phyloP scores from a whole-genome alignment of 345 rosid species.

The Populus pruinosa region DNA sequence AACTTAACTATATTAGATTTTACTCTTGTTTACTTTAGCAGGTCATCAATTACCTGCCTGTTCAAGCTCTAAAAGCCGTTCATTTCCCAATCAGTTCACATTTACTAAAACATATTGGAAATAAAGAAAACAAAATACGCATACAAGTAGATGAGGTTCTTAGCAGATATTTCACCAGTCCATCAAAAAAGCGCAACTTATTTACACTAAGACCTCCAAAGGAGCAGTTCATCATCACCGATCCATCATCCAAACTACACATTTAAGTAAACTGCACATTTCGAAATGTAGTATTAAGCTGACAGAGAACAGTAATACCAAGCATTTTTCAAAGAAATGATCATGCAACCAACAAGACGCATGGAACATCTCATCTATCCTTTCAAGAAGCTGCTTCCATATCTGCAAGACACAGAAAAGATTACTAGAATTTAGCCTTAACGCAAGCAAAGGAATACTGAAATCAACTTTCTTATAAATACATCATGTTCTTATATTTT shows the following conservation, averaged over 20 bases:
- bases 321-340: neutral
- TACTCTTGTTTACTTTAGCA: no score
- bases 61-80: no score
- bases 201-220: neutral
- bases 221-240: neutral
- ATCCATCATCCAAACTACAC: conserved; percentile 4
- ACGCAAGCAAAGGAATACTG: neutral
- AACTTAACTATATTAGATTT: no score
- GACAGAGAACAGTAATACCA: neutral
- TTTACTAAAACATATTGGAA: neutral
- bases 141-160: neutral
- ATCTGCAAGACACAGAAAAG: conserved; percentile 21
- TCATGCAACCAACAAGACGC: neutral
- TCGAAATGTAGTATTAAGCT: neutral
- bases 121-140: neutral
- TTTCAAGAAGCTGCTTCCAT: conserved; percentile 21
- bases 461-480: neutral
- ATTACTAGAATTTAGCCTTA: neutral
- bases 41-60: no score
- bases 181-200: neutral
- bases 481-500: neutral
- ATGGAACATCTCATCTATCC: conserved; percentile 2
- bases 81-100: neutral
- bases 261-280: conserved; percentile 1
- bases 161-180: neutral